These are phyloP conservation scores for Ceratocystis variospora DNA, from an alignment of 2,329 filamentous ascomycete species.

Conservation along the genomic window DNA sequence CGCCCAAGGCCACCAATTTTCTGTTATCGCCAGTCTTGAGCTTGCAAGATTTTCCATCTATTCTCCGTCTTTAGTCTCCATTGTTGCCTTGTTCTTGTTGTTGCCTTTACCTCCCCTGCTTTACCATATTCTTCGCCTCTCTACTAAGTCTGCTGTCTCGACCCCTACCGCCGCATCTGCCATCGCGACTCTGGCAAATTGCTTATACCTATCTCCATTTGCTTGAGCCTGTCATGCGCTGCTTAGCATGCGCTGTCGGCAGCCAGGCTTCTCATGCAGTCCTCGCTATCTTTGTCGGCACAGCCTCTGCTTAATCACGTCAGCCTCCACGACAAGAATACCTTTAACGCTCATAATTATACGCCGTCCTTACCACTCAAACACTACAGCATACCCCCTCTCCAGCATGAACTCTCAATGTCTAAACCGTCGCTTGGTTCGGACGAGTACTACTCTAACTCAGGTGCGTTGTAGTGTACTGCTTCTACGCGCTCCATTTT, in stretches of 20 bases:
- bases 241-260: slow-evolving; percentile 18
- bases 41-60: not conserved
- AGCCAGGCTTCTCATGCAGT: slow-evolving; percentile 19
- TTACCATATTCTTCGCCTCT: not conserved
- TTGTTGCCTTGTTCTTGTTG: not conserved
- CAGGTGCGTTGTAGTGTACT: slow-evolving; percentile 33
- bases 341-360: not conserved
- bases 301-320: slow-evolving; percentile 10
- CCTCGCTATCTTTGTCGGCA: slow-evolving; percentile 16
- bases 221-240: slow-evolving; percentile 18
- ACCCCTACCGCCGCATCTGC: not conserved
- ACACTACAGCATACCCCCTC: not conserved
- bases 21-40: not conserved
- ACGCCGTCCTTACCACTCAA: not conserved
- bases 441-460: slow-evolving; percentile 44
- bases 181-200: not conserved
- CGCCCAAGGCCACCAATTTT: not conserved
- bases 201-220: not conserved
- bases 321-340: not conserved
- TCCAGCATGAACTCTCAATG: slow-evolving; percentile 16
- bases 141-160: not conserved
- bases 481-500: not conserved
- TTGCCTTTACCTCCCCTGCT: no score
- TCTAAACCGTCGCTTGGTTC: slow-evolving; percentile 21
- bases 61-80: not conserved